Base-by-base conservation (phyloP, 345 rosid species). In the Lepidium sativum region DNA sequence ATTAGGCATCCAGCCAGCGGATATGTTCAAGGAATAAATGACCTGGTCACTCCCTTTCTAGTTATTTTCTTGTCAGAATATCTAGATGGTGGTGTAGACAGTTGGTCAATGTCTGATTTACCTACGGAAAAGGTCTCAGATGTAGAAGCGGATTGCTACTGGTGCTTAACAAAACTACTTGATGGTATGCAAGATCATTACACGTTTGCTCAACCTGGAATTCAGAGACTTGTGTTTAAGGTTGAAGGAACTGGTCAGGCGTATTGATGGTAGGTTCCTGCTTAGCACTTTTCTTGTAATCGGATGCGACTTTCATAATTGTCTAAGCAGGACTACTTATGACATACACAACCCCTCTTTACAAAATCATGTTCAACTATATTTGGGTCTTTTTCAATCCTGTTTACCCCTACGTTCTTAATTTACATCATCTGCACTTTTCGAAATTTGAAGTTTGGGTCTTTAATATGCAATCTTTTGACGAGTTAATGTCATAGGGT, bases 101-200 rank as follows among this genome's bases (percentile, higher is more conserved):
- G 78, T 71, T 94, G 97, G 96, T 83, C 84, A 6, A 81, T 90
- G 69, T 66, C 89, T 49, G 85, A 82, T 80, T 51, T 94, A 37
- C 70, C 96, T 73, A 70, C 80, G 2, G 86, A 83, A 47, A 82
- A 81, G 55, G 82, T 94, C 25, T 82, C 90, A 23, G 74, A 84
- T 55, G 62, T 94, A 33, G 99, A 94, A 81, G 97, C 97, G 12
- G 99, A 90, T 75, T 90, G 99, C 77, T 94, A 90, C 70, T 86
- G 99, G 95, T 90, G 99, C 81, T 84, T 94, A 65, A 86, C 99
- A 57, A 88, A 90, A 80, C 83, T 94, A 65, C 86, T 94, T 31
- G 95, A 94, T 75, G 99, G 97, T 67, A 94, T 94, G 97, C 99
- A 94, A 86, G 99, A 90, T 71, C 97, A 94, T 73, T 94, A 94